Percentiles rank a stretch among this genome's conserved stretches.
These are phyloP conservation scores for Gastrodia elata DNA, from an alignment of 106 monocot genomes.

Conservation along the genomic window DNA sequence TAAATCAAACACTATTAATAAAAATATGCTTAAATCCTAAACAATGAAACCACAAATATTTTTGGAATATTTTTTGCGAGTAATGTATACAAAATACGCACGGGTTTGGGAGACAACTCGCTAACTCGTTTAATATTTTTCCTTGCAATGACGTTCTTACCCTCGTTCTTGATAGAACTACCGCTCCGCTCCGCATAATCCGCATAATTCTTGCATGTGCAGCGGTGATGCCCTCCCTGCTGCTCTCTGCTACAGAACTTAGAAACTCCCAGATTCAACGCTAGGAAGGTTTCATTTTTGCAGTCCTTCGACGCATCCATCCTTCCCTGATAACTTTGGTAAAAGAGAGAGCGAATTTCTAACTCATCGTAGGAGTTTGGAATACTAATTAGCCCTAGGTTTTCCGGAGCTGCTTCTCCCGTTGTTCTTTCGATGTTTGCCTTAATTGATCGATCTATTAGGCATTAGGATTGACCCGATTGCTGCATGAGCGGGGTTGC, in stretches of 20 bases:
- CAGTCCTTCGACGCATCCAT: not conserved
- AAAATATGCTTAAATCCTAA: too few relatives aligned
- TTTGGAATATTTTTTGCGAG: too few relatives aligned
- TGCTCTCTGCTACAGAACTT: too few relatives aligned
- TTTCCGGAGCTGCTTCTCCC: not conserved
- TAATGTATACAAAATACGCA: too few relatives aligned
- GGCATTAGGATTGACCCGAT: not conserved
- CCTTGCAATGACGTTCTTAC: conserved; percentile 1
- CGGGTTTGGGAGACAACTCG: too few relatives aligned
- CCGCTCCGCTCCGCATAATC: not conserved
- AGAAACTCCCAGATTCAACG: not conserved
- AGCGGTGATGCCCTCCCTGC: not conserved
- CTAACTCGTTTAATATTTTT: too few relatives aligned
- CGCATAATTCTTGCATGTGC: not conserved
- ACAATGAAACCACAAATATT: too few relatives aligned
- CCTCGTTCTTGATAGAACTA: not conserved
- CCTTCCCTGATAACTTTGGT: not conserved
- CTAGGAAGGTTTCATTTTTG: not conserved
- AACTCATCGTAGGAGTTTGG: not conserved
- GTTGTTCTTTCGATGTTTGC: not conserved
- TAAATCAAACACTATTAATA: too few relatives aligned
- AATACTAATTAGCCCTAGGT: conserved; percentile 3
- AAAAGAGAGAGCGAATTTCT: not conserved
- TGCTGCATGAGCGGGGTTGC: not conserved
- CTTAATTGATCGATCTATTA: not conserved